phyloP scores from a whole-genome alignment of 805 yeast species.

The Cyberlindnera xylosilytica region DNA sequence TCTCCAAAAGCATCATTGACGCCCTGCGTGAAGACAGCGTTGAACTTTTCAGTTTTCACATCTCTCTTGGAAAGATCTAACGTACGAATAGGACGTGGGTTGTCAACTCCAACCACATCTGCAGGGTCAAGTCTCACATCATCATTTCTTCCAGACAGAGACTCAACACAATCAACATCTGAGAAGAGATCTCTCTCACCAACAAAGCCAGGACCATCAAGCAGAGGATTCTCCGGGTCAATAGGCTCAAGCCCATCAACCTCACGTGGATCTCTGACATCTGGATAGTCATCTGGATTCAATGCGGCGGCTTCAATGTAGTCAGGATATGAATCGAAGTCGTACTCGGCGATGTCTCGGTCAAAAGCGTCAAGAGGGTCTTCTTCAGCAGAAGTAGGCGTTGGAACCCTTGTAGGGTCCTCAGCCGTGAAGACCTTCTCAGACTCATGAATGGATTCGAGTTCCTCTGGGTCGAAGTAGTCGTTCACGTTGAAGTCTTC shows the following conservation, averaged over 20 bases:
- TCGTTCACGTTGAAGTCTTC: background rate
- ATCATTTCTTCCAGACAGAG: background rate
- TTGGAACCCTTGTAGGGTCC: no score
- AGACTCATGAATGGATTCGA: background rate
- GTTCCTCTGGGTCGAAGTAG: background rate
- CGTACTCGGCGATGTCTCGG: no score
- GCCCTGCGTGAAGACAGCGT: slow-evolving; percentile 1
- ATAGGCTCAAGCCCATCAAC: slow-evolving; percentile 3
- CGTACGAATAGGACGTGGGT: background rate
- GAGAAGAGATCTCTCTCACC: background rate
- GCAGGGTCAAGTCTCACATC: background rate
- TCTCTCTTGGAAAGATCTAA: slow-evolving; percentile 1
- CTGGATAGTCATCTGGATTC: slow-evolving; percentile 7
- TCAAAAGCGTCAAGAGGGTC: no score
- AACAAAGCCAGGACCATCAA: background rate
- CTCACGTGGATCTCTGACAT: slow-evolving; percentile 4
- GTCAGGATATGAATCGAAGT: background rate
- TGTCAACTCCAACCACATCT: background rate
- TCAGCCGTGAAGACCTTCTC: no score
- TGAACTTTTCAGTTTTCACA: background rate
- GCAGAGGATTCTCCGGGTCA: slow-evolving; percentile 1
- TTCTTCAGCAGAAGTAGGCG: no score
- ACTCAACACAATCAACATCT: background rate
- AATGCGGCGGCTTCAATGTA: background rate
- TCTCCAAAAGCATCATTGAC: slow-evolving; percentile 3